These are phyloP conservation scores for Globisporangium cylindrosporum DNA, from an alignment of 352 stramenopile species.

Conservation along the genomic window DNA sequence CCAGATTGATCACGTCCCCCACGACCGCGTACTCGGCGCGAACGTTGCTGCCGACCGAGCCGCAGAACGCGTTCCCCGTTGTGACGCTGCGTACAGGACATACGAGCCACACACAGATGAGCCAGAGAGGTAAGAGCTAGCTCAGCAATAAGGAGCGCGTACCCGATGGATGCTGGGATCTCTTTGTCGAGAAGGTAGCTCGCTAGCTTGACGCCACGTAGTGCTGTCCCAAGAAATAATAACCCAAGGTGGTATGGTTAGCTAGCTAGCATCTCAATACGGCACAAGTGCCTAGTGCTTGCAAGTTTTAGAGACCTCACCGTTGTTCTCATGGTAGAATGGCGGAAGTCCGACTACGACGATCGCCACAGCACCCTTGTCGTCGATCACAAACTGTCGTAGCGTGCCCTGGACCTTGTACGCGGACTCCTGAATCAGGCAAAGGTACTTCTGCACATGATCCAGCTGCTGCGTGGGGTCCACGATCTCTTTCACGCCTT, in stretches of 20 bases:
- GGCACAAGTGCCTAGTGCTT: too few species aligned
- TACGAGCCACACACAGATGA: slow-evolving; percentile 1
- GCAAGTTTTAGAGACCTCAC: slow-evolving; percentile 18
- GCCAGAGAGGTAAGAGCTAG: background rate
- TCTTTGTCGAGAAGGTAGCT: slow-evolving; percentile 64
- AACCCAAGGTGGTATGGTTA: too few species aligned
- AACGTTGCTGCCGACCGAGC: slow-evolving; percentile 62
- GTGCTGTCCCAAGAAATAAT: slow-evolving; percentile 20
- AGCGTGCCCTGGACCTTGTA: slow-evolving; percentile 82
- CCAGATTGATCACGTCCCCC: slow-evolving; percentile 82
- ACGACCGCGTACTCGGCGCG: slow-evolving; percentile 82
- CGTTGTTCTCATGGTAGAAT: slow-evolving; percentile 87
- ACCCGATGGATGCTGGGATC: slow-evolving; percentile 67
- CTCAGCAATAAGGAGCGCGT: background rate
- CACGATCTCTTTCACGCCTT: slow-evolving; percentile 47
- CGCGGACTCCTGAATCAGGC: slow-evolving; percentile 66
- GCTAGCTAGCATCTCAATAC: too few species aligned
- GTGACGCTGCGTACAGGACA: slow-evolving; percentile 39
- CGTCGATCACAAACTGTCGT: slow-evolving; percentile 85
- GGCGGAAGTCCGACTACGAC: slow-evolving; percentile 72
- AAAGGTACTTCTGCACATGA: slow-evolving; percentile 58
- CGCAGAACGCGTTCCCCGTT: slow-evolving; percentile 70
- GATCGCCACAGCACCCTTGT: slow-evolving; percentile 82
- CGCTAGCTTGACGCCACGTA: slow-evolving; percentile 64
- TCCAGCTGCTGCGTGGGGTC: slow-evolving; percentile 40